These are phyloP conservation scores for Solanum virginianum DNA, from an alignment of 257 asterid species.

Conservation along the genomic window DNA sequence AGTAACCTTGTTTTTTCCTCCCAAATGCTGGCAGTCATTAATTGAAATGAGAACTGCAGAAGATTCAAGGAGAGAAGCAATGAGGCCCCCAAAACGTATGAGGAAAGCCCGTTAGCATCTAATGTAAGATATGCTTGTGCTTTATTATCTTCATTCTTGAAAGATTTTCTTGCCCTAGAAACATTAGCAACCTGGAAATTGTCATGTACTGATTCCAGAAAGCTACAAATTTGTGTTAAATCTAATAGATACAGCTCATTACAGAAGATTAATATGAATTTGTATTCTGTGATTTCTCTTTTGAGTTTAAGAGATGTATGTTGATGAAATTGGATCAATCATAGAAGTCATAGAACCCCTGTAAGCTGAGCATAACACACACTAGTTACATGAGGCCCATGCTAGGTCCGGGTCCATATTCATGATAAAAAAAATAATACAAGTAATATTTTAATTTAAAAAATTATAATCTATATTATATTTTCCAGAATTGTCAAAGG, in stretches of 20 bases:
- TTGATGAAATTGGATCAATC: background rate
- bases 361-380: background rate
- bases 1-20: background rate
- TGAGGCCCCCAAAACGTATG: conserved; percentile 50
- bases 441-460: background rate
- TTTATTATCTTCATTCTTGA: background rate
- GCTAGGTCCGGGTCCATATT: background rate
- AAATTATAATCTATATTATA: background rate
- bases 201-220: background rate
- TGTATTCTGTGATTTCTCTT: background rate
- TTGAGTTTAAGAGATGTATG: background rate
- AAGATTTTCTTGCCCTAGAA: background rate
- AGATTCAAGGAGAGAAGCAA: conserved; percentile 41
- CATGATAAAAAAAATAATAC: background rate
- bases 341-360: background rate
- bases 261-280: background rate
- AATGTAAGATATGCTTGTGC: background rate
- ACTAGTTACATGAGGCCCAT: background rate
- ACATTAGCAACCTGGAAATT: background rate
- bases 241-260: background rate
- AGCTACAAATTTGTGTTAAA: background rate
- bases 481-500: background rate
- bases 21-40: conserved; percentile 38
- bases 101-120: conserved; percentile 41
- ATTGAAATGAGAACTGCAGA: conserved; percentile 32